Conservation (phyloP, 2,329 filamentous ascomycete species). For the Neofusicoccum cordaticola region DNA sequence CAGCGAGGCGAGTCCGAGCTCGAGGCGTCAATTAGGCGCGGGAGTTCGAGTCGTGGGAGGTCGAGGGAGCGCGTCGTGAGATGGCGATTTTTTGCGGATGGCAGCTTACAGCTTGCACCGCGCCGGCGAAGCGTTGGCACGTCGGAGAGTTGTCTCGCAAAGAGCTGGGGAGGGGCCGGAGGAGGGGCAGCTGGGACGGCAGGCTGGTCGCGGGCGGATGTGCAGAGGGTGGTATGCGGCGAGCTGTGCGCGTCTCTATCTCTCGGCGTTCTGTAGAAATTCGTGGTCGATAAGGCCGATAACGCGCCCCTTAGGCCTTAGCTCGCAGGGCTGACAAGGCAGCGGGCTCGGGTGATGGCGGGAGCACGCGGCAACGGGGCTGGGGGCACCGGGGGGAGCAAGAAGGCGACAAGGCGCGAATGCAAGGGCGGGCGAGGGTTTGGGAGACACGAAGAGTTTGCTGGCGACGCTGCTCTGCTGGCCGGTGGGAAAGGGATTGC, state of each 20-base stretch:
- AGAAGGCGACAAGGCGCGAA: not conserved
- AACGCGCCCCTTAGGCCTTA: conserved; percentile 4
- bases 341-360: conserved; percentile 1
- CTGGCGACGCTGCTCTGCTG: not conserved
- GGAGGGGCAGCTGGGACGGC: not conserved
- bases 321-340: conserved; percentile 10
- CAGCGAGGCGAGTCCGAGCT: not conserved
- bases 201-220: not conserved
- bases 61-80: not conserved
- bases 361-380: not conserved
- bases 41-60: not conserved
- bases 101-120: not conserved
- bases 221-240: not conserved
- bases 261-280: conserved; percentile 6
- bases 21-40: not conserved
- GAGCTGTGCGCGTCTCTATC: not conserved
- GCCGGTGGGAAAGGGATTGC: conserved; percentile 7
- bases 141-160: not conserved
- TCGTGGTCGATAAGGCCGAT: conserved; percentile 8
- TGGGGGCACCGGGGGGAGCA: not conserved
- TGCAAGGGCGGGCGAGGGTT: not conserved
- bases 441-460: not conserved
- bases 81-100: not conserved
- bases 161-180: not conserved
- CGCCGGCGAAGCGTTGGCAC: not conserved